phyloP scores from a whole-genome alignment of 1,284 basidiomycete species.

The Ceratobasidium sp. region DNA sequence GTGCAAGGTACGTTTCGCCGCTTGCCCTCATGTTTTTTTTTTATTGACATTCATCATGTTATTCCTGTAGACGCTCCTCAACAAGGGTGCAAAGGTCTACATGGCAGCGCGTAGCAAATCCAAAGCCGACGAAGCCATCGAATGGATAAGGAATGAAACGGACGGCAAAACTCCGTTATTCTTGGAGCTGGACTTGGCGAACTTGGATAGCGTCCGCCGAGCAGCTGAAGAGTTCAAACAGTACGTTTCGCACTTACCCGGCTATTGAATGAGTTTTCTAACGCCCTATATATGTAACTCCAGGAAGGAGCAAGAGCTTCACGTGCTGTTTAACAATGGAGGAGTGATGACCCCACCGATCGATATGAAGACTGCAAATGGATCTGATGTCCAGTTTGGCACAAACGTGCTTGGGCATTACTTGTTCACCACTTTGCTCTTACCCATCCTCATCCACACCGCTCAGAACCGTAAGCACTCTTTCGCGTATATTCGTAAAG shows the following conservation, averaged over 20 bases:
- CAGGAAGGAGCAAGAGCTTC: slow-evolving; percentile 64
- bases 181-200: slow-evolving; percentile 72
- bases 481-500: not conserved
- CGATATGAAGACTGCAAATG: slow-evolving; percentile 64
- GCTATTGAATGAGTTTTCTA: not conserved
- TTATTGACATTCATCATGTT: not conserved
- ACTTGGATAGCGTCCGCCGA: slow-evolving; percentile 66
- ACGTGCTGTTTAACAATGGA: slow-evolving; percentile 69
- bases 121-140: slow-evolving; percentile 58
- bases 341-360: slow-evolving; percentile 68
- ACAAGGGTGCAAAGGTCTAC: slow-evolving; percentile 74
- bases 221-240: slow-evolving; percentile 67
- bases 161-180: slow-evolving; percentile 64
- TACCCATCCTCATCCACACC: slow-evolving; percentile 61
- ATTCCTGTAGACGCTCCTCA: slow-evolving; percentile 61
- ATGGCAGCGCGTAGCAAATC: slow-evolving; percentile 66
- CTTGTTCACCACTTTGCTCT: slow-evolving; percentile 66
- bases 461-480: not conserved
- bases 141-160: slow-evolving; percentile 52
- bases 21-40: too few relatives aligned
- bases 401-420: slow-evolving; percentile 71
- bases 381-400: slow-evolving; percentile 71
- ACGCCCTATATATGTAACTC: not conserved
- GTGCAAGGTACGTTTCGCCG: slow-evolving; percentile 19
- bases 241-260: slow-evolving; percentile 55